A percentile compares a stretch with the other conserved stretches of the same genome.
Evolutionary conservation across 1,139 yeast species (phyloP).

Genomic region (Yamadazyma taylorii): DNA sequence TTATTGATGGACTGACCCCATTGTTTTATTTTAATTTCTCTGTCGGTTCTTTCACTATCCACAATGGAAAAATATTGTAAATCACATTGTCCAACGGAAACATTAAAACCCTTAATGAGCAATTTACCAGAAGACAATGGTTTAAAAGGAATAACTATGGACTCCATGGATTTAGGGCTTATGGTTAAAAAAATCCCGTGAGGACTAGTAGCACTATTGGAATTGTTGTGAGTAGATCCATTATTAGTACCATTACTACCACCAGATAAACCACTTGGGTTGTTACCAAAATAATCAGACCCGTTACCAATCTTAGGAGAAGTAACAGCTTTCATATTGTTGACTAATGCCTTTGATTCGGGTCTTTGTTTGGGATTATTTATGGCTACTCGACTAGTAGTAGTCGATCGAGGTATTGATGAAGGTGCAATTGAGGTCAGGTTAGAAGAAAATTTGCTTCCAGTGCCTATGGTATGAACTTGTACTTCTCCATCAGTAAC

Average conservation of each 20-base stretch:
- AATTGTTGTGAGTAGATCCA: neutral
- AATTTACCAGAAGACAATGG: constrained; percentile 34
- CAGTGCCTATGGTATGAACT: constrained; percentile 27
- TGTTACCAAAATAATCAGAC: neutral
- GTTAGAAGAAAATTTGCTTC: neutral
- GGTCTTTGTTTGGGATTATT: constrained; percentile 14
- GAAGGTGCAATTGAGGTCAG: constrained; percentile 1
- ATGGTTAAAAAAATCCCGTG: constrained; percentile 16
- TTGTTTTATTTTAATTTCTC: neutral
- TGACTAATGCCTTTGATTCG: constrained; percentile 3
- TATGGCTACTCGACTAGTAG: constrained; percentile 9
- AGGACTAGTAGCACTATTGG: constrained; percentile 1
- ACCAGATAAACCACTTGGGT: neutral
- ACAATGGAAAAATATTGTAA: constrained; percentile 32
- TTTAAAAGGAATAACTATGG: constrained; percentile 35
- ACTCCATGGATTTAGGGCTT: constrained; percentile 31
- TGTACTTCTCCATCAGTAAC: constrained; percentile 30
- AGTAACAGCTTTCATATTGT: constrained; percentile 1
- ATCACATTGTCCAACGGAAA: constrained; percentile 29
- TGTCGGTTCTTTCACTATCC: constrained; percentile 22
- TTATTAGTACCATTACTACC: constrained; percentile 6
- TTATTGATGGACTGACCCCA: constrained; percentile 2
- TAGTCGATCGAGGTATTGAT: constrained; percentile 5
- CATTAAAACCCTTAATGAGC: constrained; percentile 32
- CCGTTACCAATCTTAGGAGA: constrained; percentile 7